Evolutionary conservation across 306 rosid genomes (phyloP).

Genomic region (Alnus rubra): DNA sequence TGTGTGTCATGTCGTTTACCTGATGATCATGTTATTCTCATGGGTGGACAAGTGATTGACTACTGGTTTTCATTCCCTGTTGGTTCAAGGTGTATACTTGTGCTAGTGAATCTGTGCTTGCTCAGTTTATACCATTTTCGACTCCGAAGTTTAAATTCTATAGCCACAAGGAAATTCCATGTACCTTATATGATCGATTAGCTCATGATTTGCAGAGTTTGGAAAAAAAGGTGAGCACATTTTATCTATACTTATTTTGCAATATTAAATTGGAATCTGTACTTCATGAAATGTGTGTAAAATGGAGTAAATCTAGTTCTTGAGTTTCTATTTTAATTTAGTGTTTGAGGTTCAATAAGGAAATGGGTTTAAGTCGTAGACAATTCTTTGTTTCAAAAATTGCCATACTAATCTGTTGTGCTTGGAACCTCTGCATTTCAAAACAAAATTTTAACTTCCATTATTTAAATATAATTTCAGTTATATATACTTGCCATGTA

Average conservation of each 20-base stretch:
- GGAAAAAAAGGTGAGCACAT: conserved; percentile 50
- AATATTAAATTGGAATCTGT: neutral
- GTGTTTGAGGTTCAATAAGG: conserved; percentile 2
- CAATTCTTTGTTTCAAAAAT: neutral
- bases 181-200: conserved; percentile 29
- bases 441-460: neutral
- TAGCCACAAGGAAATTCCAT: conserved; percentile 33
- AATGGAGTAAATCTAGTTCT: neutral
- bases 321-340: neutral
- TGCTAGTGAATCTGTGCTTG: conserved; percentile 62
- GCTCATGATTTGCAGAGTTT: conserved; percentile 27
- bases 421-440: neutral
- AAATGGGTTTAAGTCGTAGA: neutral
- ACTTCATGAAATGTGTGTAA: neutral
- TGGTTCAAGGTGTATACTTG: conserved; percentile 79
- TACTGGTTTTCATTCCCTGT: conserved; percentile 8
- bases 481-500: neutral
- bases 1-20: neutral
- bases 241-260: neutral
- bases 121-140: conserved; percentile 60
- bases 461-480: neutral
- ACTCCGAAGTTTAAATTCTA: conserved; percentile 69
- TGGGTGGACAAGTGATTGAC: neutral
- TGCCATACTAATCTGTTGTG: neutral
- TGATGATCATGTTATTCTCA: neutral